Evolutionary conservation across 1,284 basidiomycete species (phyloP).

Genomic region (Fomitopsis pinicola): DNA sequence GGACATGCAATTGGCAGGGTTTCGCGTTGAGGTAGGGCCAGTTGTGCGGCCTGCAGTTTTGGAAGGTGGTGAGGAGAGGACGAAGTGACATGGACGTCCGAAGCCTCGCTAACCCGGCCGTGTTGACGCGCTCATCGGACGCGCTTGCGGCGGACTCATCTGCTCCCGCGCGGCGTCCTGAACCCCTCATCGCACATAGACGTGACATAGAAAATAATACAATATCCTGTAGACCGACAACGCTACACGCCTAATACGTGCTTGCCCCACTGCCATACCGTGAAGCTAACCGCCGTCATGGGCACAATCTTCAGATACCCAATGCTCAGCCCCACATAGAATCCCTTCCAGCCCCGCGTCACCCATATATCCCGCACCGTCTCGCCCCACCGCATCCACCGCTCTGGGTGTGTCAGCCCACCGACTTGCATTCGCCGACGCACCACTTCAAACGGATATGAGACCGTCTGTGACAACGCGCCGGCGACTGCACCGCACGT

Average conservation of each 20-base stretch:
- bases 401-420: slow-evolving; percentile 73
- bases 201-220: neutral
- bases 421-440: slow-evolving; percentile 96
- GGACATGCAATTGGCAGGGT: too few species aligned
- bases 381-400: slow-evolving; percentile 80
- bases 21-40: too few species aligned
- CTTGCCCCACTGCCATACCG: slow-evolving; percentile 75
- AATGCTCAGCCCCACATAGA: slow-evolving; percentile 91
- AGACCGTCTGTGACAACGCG: slow-evolving; percentile 83
- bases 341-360: slow-evolving; percentile 77
- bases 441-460: slow-evolving; percentile 96
- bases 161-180: too few species aligned
- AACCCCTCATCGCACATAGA: too few species aligned
- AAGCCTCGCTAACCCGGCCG: too few species aligned
- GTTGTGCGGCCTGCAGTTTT: too few species aligned
- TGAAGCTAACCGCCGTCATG: slow-evolving; percentile 86
- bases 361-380: slow-evolving; percentile 70
- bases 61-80: too few species aligned
- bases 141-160: too few species aligned
- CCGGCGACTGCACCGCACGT: slow-evolving; percentile 90
- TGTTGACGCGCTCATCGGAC: too few species aligned
- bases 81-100: too few species aligned
- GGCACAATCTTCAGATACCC: slow-evolving; percentile 97
- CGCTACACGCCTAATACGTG: slow-evolving; percentile 44
- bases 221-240: neutral